Evolutionary conservation across 2,329 filamentous ascomycete species (phyloP), one percentile per base, ranked within the genome.

Genomic region (Cordyceps fumosorosea): DNA sequence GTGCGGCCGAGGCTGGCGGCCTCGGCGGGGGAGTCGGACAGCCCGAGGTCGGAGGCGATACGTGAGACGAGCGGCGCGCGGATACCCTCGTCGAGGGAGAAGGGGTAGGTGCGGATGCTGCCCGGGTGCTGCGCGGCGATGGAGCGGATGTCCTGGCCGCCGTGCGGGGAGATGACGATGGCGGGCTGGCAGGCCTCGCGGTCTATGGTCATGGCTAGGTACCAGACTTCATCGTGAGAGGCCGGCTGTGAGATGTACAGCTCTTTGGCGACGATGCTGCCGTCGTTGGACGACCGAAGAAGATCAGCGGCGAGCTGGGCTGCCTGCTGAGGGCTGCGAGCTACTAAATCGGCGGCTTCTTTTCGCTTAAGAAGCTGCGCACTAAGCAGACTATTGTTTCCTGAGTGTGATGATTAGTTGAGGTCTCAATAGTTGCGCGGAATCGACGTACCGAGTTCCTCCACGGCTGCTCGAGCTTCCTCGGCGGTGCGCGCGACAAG

Each of bases 161-260:
- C 60, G 1, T 69, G 59, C 29, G 67, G 69, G 18, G 74, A 77
- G 1, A 78, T 65, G 5, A 78, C 65, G 3, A 81, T 66, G 0
- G 71, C 66, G 0, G 79, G 79, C 14, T 66, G 68, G 56, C 68
- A 74, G 16, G 68, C 70, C n/a, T 77, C 73, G 4, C 79, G 76
- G 51, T 81, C 77, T 44, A 81, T 71, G 0, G 74, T 74, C 54
- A 81, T 70, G 7, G 73, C 71, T 0, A 81, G 56, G 59, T 77
- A 78, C 71, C 73, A 81, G 56, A 74, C 69, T 1, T 73, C 64
- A 0, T 70, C 69, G 18, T 69, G 64, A 7, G 70, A 45, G 0
- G 75, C 55, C 0, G 65, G 45, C 65, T 78, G 71, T 32, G 73
- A 69, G 20, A 80, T 69, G 59, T 75, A 76, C 0, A 80, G 56